These are phyloP conservation scores for Elsinoe fawcettii DNA, from an alignment of 2,329 filamentous ascomycete genomes.

Conservation along the genomic window DNA sequence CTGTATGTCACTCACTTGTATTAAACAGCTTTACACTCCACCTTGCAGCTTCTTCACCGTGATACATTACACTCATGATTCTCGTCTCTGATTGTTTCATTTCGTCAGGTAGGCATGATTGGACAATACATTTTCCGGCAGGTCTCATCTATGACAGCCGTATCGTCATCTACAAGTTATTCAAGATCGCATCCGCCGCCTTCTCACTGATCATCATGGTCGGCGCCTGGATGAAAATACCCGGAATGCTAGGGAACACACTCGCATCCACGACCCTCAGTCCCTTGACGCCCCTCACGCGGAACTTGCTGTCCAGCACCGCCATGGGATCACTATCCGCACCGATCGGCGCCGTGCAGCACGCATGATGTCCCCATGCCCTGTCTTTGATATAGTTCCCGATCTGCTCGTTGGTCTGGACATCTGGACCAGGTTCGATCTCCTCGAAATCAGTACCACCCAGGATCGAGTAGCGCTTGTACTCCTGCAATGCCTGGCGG, in stretches of 20 bases:
- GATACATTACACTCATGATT: background rate
- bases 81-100: background rate
- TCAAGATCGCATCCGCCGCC: conserved; percentile 50
- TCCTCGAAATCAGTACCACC: conserved; percentile 38
- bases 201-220: conserved; percentile 55
- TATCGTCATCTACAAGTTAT: conserved; percentile 6
- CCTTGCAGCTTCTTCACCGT: background rate
- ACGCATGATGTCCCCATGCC: conserved; percentile 52
- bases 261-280: conserved; percentile 57
- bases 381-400: conserved; percentile 43
- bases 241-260: conserved; percentile 50
- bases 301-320: conserved; percentile 50
- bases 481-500: conserved; percentile 23
- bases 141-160: background rate
- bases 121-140: background rate
- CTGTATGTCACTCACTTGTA: background rate
- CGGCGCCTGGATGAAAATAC: conserved; percentile 45
- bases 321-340: conserved; percentile 46
- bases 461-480: conserved; percentile 30
- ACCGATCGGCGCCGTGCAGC: conserved; percentile 50
- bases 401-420: conserved; percentile 38
- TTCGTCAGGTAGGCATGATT: background rate
- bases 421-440: conserved; percentile 36
- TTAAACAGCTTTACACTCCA: background rate
- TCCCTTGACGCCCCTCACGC: conserved; percentile 48